phyloP scores from a whole-genome alignment of 305 asterid species.

The Fraxinus greggii region DNA sequence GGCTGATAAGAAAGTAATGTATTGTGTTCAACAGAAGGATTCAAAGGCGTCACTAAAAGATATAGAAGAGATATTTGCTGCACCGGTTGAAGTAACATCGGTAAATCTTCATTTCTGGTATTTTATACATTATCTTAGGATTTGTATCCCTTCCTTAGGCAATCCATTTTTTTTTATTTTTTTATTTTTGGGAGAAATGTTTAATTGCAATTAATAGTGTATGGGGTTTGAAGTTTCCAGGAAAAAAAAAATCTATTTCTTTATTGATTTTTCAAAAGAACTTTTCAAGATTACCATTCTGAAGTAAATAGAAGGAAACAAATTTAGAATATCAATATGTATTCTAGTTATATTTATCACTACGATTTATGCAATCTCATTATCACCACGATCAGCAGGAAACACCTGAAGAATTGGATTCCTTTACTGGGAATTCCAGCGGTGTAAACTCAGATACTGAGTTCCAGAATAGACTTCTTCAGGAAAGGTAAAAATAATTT shows the following conservation, averaged over 20 bases:
- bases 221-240: not conserved
- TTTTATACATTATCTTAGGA: constrained; percentile 18
- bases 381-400: constrained; percentile 49
- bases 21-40: constrained; percentile 29
- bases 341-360: not conserved
- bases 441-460: constrained; percentile 39
- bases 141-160: not conserved
- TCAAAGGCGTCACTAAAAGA: constrained; percentile 29
- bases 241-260: not conserved
- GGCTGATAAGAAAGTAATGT: constrained; percentile 27
- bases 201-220: not conserved
- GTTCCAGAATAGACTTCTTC: constrained; percentile 48
- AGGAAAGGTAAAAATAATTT: constrained; percentile 56
- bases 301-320: constrained; percentile 6
- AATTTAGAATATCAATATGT: not conserved
- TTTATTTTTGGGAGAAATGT: constrained; percentile 10
- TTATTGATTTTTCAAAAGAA: not conserved
- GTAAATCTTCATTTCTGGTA: constrained; percentile 27
- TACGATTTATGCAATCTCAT: not conserved
- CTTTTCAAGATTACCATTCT: constrained; percentile 17
- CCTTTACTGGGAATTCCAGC: constrained; percentile 28
- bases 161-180: too few species aligned
- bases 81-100: constrained; percentile 23
- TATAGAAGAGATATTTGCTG: constrained; percentile 29
- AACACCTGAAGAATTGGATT: constrained; percentile 29